Percentiles rank a stretch among this genome's conserved stretches.
Conservation (phyloP, 331 rosid species). For the Stylosanthes scabra region DNA sequence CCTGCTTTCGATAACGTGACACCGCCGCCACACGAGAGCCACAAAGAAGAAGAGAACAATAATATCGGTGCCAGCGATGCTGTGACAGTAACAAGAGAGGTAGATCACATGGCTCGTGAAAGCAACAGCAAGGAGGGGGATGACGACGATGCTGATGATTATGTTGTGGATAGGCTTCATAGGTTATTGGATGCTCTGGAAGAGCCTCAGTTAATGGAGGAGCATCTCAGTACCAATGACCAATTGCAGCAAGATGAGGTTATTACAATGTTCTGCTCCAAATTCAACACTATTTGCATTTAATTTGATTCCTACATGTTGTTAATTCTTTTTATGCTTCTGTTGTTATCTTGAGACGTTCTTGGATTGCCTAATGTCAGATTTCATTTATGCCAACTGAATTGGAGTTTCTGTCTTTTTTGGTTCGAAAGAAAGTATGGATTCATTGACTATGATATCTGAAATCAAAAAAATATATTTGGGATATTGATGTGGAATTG, state of each 20-base stretch:
- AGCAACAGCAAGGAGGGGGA: constrained; percentile 34
- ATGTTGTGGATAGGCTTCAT: constrained; percentile 50
- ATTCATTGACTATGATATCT: not conserved
- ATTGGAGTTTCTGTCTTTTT: not conserved
- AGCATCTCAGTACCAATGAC: constrained; percentile 67
- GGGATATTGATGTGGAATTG: not conserved
- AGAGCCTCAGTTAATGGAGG: constrained; percentile 63
- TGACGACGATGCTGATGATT: not conserved
- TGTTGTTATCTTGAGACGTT: not conserved
- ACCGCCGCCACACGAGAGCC: not conserved
- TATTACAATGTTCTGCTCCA: not conserved
- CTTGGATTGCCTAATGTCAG: not conserved
- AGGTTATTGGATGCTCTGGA: constrained; percentile 39
- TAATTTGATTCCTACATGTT: no score
- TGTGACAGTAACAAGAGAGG: constrained; percentile 10
- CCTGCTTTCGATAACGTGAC: not conserved
- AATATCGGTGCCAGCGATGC: not conserved
- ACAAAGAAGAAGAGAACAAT: not conserved
- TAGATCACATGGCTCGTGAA: constrained; percentile 32
- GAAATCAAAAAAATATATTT: not conserved
- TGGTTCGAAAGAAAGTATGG: not conserved
- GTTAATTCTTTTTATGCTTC: not conserved
- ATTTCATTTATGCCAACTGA: not conserved
- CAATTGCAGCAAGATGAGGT: constrained; percentile 94
- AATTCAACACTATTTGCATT: not conserved